Evolutionary conservation across 2,329 filamentous ascomycete species (phyloP).

Genomic region (Microcyclosporella mali): DNA sequence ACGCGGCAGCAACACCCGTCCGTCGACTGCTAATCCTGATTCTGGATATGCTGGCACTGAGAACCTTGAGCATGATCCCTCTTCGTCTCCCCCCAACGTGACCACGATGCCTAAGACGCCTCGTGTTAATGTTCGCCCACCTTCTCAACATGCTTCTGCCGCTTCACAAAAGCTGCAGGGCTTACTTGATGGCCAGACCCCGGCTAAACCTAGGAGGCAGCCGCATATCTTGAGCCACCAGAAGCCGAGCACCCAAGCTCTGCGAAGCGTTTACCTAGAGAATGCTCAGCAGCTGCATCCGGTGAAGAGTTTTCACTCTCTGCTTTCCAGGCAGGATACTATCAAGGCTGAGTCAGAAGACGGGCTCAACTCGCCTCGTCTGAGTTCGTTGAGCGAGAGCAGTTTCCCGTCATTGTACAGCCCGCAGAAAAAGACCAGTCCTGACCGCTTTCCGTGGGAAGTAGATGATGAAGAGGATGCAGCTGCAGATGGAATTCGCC

Average conservation of each 20-base stretch:
- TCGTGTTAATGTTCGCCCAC: conserved; percentile 4
- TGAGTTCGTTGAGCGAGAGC: conserved; percentile 34
- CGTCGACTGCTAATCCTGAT: conserved; percentile 31
- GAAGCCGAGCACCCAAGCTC: conserved; percentile 30
- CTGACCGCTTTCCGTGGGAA: conserved; percentile 27
- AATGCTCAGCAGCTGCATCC: conserved; percentile 25
- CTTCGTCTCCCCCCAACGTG: conserved; percentile 23
- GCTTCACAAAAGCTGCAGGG: conserved; percentile 23
- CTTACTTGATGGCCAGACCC: conserved; percentile 18
- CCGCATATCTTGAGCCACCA: conserved; percentile 28
- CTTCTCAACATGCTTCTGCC: conserved; percentile 15
- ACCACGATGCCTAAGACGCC: conserved; percentile 8
- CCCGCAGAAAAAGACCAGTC: conserved; percentile 23
- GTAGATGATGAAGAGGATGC: conserved; percentile 14
- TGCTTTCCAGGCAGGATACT: conserved; percentile 28
- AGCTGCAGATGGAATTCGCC: conserved; percentile 5
- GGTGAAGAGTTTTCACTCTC: conserved; percentile 32
- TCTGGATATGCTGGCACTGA: conserved; percentile 33
- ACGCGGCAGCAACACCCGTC: conserved; percentile 24
- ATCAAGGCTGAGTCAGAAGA: conserved; percentile 22
- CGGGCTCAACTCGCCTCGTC: conserved; percentile 28
- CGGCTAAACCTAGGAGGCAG: conserved; percentile 24
- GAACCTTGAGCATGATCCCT: conserved; percentile 23
- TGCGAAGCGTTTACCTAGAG: conserved; percentile 32
- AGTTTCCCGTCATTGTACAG: conserved; percentile 35